phyloP scores from a whole-genome alignment of 441 rosid species.

The Mallotus repandus region DNA sequence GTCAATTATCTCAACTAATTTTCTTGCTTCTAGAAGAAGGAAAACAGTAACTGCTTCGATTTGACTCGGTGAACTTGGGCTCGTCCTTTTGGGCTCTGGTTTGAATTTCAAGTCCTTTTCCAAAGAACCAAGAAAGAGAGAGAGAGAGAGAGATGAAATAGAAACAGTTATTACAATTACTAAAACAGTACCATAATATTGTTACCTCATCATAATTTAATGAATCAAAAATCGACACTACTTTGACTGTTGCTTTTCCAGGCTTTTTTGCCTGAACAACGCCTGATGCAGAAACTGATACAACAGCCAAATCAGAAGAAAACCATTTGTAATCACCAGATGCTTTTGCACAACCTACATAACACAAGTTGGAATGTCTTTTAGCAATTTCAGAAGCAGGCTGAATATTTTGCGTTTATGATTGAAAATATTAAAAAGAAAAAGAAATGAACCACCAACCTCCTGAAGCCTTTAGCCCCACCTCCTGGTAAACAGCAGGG shows the following conservation, averaged over 20 bases:
- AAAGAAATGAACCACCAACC: slow-evolving; percentile 38
- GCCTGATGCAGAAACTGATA: slow-evolving; percentile 75
- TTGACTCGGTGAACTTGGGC: background rate
- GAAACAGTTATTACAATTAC: slow-evolving; percentile 4
- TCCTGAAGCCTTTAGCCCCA: slow-evolving; percentile 77
- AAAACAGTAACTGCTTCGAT: background rate
- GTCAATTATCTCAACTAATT: background rate
- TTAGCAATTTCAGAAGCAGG: slow-evolving; percentile 24
- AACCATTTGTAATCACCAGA: slow-evolving; percentile 89
- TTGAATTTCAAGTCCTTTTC: background rate
- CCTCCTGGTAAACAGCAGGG: slow-evolving; percentile 80
- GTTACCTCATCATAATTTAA: slow-evolving; percentile 90
- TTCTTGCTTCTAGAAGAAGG: background rate
- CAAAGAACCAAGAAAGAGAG: background rate
- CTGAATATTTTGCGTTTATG: slow-evolving; percentile 12
- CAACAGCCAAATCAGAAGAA: slow-evolving; percentile 66
- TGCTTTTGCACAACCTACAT: slow-evolving; percentile 79
- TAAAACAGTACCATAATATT: slow-evolving; percentile 11
- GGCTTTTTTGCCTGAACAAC: slow-evolving; percentile 88
- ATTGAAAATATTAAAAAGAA: slow-evolving; percentile 5
- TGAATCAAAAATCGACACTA: slow-evolving; percentile 68
- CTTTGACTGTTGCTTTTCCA: slow-evolving; percentile 82
- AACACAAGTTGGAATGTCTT: slow-evolving; percentile 21
- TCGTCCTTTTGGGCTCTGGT: background rate
- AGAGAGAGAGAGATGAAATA: background rate